Evolutionary conservation across 345 rosid genomes (phyloP).

Genomic region (Firmiana major): DNA sequence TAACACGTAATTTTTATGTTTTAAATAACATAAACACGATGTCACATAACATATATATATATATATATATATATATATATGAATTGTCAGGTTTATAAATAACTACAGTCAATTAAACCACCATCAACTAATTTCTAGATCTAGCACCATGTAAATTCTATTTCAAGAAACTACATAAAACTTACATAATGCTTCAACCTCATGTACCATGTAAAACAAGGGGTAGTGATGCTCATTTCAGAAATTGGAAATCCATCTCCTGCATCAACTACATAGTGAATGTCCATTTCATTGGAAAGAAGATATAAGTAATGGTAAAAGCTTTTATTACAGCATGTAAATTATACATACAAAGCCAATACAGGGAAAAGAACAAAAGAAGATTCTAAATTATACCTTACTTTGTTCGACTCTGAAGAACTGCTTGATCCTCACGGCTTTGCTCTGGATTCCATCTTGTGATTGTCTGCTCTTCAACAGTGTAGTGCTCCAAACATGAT

Average conservation of each 20-base stretch:
- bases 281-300: neutral
- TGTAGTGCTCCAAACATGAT: slow-evolving; percentile 38
- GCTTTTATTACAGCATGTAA: neutral
- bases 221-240: neutral
- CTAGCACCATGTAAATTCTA: neutral
- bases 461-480: slow-evolving; percentile 51
- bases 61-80: too few relatives aligned
- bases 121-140: neutral
- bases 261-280: neutral
- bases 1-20: too few relatives aligned
- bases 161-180: neutral
- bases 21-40: too few relatives aligned
- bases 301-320: neutral
- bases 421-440: slow-evolving; percentile 50
- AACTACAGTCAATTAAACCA: neutral
- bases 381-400: neutral
- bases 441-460: slow-evolving; percentile 71
- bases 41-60: too few relatives aligned
- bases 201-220: neutral
- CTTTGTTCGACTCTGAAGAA: slow-evolving; percentile 16
- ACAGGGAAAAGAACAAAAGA: neutral
- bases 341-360: neutral
- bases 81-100: neutral
- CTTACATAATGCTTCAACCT: neutral
- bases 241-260: neutral